phyloP scores from a whole-genome alignment of 129 eudicot species.

The Chrysanthemum seticuspe region DNA sequence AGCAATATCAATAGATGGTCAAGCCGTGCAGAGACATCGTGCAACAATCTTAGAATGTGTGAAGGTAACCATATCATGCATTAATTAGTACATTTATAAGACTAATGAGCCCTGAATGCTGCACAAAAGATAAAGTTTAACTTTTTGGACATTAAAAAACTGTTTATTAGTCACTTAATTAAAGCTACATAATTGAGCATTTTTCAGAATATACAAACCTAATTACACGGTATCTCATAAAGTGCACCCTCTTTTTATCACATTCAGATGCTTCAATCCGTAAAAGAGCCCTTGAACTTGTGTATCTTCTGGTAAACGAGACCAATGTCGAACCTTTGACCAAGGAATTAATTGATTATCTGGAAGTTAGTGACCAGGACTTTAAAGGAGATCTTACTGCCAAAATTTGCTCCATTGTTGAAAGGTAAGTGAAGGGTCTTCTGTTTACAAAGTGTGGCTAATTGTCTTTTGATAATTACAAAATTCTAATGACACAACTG shows the following conservation, averaged over 20 bases:
- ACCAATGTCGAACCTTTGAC: conserved; percentile 86
- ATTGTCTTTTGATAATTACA: conserved; percentile 7
- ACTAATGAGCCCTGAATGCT: too few species aligned
- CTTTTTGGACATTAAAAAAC: too few species aligned
- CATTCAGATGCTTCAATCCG: conserved; percentile 99
- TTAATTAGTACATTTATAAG: too few species aligned
- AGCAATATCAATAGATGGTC: conserved; percentile 88
- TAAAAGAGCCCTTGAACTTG: conserved; percentile 95
- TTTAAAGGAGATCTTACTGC: conserved; percentile 94
- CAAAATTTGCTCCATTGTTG: conserved; percentile 94
- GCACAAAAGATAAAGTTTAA: too few species aligned
- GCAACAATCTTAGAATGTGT: conserved; percentile 99
- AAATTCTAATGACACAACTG: neutral
- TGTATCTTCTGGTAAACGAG: conserved; percentile 88
- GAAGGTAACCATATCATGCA: conserved; percentile 55
- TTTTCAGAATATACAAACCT: too few species aligned
- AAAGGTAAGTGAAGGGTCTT: conserved; percentile 60
- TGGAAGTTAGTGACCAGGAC: conserved; percentile 92
- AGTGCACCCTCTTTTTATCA: conserved; percentile 20
- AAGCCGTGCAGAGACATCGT: conserved; percentile 99
- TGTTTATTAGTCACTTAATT: too few species aligned
- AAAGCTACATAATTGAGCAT: too few species aligned
- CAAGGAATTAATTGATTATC: conserved; percentile 86
- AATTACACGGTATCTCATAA: too few species aligned
- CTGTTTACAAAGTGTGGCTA: neutral